Conservation (phyloP, 2,329 filamentous ascomycete species). For the Hypoxylon sp. region DNA sequence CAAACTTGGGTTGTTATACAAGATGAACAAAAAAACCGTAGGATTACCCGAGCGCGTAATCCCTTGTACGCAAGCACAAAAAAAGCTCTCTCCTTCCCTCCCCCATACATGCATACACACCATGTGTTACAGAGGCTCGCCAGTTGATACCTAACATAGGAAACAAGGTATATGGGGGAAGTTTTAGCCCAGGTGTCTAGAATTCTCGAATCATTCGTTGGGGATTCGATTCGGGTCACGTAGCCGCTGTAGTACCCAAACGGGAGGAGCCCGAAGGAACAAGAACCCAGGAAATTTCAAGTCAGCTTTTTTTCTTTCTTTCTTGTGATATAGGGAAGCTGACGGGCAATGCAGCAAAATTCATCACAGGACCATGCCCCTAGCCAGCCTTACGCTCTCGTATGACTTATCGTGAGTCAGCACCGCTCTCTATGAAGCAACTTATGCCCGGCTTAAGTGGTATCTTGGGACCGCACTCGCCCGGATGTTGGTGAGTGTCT, state of each 20-base stretch:
- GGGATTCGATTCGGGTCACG: conserved; percentile 29
- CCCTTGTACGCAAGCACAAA: conserved; percentile 20
- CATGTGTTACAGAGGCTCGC: conserved; percentile 32
- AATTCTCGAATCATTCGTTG: conserved; percentile 37
- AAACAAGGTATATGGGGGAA: conserved; percentile 23
- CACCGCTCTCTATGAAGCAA: conserved; percentile 31
- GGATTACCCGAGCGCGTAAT: conserved; percentile 40
- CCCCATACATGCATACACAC: conserved; percentile 18
- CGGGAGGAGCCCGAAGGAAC: conserved; percentile 33
- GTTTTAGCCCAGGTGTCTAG: conserved; percentile 31
- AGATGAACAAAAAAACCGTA: conserved; percentile 16
- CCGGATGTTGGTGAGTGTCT: conserved; percentile 13
- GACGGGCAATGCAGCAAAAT: conserved; percentile 23
- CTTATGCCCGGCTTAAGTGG: conserved; percentile 21
- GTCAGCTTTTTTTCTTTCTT: conserved; percentile 16
- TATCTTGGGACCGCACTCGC: conserved; percentile 6
- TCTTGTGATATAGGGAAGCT: conserved; percentile 29
- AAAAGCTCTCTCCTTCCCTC: conserved; percentile 2
- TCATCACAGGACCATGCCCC: conserved; percentile 36
- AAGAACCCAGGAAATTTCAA: conserved; percentile 27
- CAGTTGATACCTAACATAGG: conserved; percentile 38
- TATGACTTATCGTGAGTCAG: conserved; percentile 36
- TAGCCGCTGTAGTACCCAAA: conserved; percentile 19
- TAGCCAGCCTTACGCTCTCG: conserved; percentile 16
- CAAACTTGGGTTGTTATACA: conserved; percentile 29